Evolutionary conservation across 371 early-diverging fungal species (phyloP).

Genomic region (Syncephalastrum racemosum): DNA sequence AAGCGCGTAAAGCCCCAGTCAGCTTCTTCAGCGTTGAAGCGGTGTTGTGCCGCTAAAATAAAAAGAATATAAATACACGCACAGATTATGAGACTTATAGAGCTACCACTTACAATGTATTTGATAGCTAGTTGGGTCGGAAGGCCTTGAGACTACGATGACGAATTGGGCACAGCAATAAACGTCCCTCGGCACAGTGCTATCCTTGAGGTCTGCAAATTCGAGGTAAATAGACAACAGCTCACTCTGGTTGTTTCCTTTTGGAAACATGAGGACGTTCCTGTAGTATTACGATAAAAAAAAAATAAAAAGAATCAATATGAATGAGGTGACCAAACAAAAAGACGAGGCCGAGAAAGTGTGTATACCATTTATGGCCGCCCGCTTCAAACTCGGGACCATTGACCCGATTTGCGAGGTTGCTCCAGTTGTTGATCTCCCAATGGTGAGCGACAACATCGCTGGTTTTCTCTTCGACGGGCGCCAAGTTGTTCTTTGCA

Average conservation of each 20-base stretch:
- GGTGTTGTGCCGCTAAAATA: slow-evolving; percentile 65
- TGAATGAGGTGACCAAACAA: background rate
- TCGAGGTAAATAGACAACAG: slow-evolving; percentile 83
- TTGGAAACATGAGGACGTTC: slow-evolving; percentile 89
- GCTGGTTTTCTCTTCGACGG: slow-evolving; percentile 41
- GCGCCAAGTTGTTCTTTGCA: slow-evolving; percentile 30
- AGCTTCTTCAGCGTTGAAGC: slow-evolving; percentile 73
- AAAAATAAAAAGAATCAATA: background rate
- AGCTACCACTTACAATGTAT: slow-evolving; percentile 47
- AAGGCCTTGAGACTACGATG: slow-evolving; percentile 68
- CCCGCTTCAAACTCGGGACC: slow-evolving; percentile 57
- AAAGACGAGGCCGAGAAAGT: background rate
- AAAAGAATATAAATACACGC: background rate
- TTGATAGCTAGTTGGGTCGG: slow-evolving; percentile 57
- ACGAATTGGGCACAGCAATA: slow-evolving; percentile 72
- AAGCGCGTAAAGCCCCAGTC: slow-evolving; percentile 93
- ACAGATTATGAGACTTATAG: too few relatives aligned
- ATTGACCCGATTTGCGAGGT: slow-evolving; percentile 48
- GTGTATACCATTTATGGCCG: slow-evolving; percentile 53
- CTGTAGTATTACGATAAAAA: slow-evolving; percentile 30
- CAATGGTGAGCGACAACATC: slow-evolving; percentile 46
- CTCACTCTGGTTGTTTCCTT: slow-evolving; percentile 78
- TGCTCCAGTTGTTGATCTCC: slow-evolving; percentile 47
- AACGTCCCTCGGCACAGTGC: slow-evolving; percentile 13
- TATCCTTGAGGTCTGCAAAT: slow-evolving; percentile 63